phyloP scores from a whole-genome alignment of 805 yeast genomes.

The Metschnikowia gelsemii region DNA sequence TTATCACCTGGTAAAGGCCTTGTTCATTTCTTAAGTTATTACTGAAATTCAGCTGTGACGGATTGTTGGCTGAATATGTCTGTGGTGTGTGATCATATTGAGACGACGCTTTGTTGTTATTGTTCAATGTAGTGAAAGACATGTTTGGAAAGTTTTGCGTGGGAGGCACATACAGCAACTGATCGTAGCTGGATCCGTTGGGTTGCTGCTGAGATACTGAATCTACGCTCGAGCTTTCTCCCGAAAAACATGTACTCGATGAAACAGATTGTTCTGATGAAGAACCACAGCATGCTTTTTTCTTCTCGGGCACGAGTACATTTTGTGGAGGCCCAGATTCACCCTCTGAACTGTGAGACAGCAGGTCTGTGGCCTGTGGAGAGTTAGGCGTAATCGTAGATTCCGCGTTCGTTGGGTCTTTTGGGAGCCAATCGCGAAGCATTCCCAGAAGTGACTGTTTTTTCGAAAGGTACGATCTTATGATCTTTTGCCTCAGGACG shows the following conservation, averaged over 20 bases:
- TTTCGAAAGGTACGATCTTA: conserved; percentile 31
- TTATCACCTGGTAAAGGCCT: conserved; percentile 25
- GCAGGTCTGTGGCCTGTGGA: background rate
- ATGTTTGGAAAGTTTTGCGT: background rate
- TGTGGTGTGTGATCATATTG: conserved; percentile 2
- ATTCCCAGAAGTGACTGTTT: conserved; percentile 15
- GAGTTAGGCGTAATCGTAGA: background rate
- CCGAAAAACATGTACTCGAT: background rate
- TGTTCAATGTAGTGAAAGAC: background rate
- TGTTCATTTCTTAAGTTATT: background rate
- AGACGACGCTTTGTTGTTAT: background rate
- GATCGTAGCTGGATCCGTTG: background rate
- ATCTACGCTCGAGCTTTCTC: no score
- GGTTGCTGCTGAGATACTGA: background rate
- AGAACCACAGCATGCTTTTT: no score
- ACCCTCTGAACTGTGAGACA: conserved; percentile 1
- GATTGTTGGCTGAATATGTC: background rate
- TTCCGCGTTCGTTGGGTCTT: background rate
- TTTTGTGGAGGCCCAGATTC: background rate
- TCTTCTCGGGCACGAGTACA: no score
- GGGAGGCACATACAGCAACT: background rate
- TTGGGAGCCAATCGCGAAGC: no score
- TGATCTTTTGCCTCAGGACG: conserved; percentile 37
- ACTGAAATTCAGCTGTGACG: background rate
- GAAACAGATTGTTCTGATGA: background rate